Evolutionary conservation across 177 flowering plant genomes (phyloP), one percentile per base, ranked within the genome.

Genomic region (Vitis hybrid): DNA sequence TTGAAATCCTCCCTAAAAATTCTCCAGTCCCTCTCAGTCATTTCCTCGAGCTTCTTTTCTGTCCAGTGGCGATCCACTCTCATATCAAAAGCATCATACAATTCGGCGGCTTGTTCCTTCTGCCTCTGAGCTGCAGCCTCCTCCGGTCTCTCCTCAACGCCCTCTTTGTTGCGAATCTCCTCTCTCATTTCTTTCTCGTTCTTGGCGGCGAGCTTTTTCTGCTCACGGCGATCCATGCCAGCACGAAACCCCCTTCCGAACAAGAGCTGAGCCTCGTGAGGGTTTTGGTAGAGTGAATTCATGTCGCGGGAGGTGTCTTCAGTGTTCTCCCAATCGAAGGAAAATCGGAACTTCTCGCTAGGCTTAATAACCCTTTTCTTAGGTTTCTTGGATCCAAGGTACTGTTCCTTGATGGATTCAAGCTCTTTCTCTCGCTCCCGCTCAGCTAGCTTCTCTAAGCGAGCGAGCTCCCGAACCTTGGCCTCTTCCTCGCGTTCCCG

Each of bases 11-110:
- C 97, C 26, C 91, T 78, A 76, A 91, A 91, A 49, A 91, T 91
- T 48, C 97, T 84, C 94, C 97, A 91, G 66, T 91, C 94, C 68
- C 97, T 81, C 84, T 91, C 97, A 1, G 91, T 87, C 94, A 91
- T 91, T 65, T 90, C 93, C 30, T 88, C 91, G 0, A 88, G 88
- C 82, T 77, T 82, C 90, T 91, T 91, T 70, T 86, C 87, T 1
- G 88, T 76, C 97, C 97, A 90, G 58, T 91, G 97, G 34, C 90
- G 80, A 67, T 91, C 94, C 0, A 90, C 88, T 65, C 85, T 82
- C 97, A 91, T 91, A 58, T 91, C 94, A 52, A 87, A 87, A 0
- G 88, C 68, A 59, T 91, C 94, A 66, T 91, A 91, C 10, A 76
- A 8, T 52, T 90, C 88, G 0, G 93, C 97, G 4, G 97, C 94